These are phyloP conservation scores for Pythium periplocum DNA, from an alignment of 352 stramenopile genomes.

Conservation along the genomic window DNA sequence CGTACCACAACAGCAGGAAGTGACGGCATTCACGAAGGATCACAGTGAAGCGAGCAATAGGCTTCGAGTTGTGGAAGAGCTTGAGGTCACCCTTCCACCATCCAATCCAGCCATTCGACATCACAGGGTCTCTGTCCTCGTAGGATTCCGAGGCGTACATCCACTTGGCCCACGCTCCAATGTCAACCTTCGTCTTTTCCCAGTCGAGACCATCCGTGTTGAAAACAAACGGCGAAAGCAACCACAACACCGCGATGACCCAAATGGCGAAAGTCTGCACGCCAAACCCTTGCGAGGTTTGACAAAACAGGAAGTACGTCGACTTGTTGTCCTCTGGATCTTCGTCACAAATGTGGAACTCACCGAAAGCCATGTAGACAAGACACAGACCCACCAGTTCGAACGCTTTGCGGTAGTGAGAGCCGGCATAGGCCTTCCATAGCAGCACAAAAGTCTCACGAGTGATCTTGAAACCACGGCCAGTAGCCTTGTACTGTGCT, in stretches of 20 bases:
- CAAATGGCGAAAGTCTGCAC: slow-evolving; percentile 82
- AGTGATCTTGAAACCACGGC: slow-evolving; percentile 81
- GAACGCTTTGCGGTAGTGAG: slow-evolving; percentile 76
- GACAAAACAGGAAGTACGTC: slow-evolving; percentile 48
- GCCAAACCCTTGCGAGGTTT: slow-evolving; percentile 69
- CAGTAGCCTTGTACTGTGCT: slow-evolving; percentile 77
- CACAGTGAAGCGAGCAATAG: slow-evolving; percentile 69
- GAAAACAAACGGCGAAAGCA: slow-evolving; percentile 79
- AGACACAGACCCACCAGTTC: slow-evolving; percentile 70
- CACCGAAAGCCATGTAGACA: slow-evolving; percentile 69
- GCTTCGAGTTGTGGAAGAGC: slow-evolving; percentile 64
- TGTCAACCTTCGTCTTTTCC: slow-evolving; percentile 81
- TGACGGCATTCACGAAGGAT: slow-evolving; percentile 72
- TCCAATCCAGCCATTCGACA: slow-evolving; percentile 67
- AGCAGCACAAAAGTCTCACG: slow-evolving; percentile 77
- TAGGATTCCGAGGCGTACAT: slow-evolving; percentile 75
- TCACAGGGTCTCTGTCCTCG: slow-evolving; percentile 54
- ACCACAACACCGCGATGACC: slow-evolving; percentile 67
- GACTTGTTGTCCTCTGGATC: slow-evolving; percentile 36
- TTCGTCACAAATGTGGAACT: slow-evolving; percentile 60
- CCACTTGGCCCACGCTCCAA: slow-evolving; percentile 67
- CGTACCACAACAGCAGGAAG: slow-evolving; percentile 84
- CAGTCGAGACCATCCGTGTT: slow-evolving; percentile 84
- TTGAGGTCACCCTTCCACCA: slow-evolving; percentile 82
- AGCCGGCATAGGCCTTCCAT: slow-evolving; percentile 73